These are phyloP conservation scores for Umbilicus rupestris DNA, from an alignment of 164 flowering plant genomes.

Conservation along the genomic window DNA sequence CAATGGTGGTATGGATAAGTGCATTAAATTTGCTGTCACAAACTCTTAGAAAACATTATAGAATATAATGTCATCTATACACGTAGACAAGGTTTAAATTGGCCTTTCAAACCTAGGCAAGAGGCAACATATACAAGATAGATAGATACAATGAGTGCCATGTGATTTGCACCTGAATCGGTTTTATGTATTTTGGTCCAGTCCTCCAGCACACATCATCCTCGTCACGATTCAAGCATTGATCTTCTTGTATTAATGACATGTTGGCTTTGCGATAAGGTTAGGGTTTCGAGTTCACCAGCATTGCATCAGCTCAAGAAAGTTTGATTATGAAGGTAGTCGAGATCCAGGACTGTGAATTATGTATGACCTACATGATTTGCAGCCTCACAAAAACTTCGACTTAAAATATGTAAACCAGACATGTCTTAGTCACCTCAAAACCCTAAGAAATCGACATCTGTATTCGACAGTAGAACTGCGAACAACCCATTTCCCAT, in stretches of 20 bases:
- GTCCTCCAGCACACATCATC: not conserved
- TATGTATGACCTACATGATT: not conserved
- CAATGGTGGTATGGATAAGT: not conserved
- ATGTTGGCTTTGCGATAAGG: not conserved
- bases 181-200: not conserved
- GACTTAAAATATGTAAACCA: not conserved
- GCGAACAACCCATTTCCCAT: not conserved
- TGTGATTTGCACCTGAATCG: constrained; percentile 2
- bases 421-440: not conserved
- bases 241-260: not conserved
- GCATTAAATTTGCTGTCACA: not conserved
- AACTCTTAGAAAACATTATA: not conserved
- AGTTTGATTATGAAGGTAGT: not conserved
- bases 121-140: not conserved
- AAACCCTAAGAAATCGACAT: not conserved
- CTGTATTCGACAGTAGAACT: not conserved
- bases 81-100: not conserved
- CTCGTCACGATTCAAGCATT: not conserved
- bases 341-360: not conserved
- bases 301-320: not conserved
- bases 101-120: constrained; percentile 1
- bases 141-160: not conserved
- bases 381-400: not conserved
- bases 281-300: not conserved
- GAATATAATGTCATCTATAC: not conserved